These are phyloP conservation scores for Pleurotus eryngii DNA, from an alignment of 768 basidiomycete species.

Conservation along the genomic window DNA sequence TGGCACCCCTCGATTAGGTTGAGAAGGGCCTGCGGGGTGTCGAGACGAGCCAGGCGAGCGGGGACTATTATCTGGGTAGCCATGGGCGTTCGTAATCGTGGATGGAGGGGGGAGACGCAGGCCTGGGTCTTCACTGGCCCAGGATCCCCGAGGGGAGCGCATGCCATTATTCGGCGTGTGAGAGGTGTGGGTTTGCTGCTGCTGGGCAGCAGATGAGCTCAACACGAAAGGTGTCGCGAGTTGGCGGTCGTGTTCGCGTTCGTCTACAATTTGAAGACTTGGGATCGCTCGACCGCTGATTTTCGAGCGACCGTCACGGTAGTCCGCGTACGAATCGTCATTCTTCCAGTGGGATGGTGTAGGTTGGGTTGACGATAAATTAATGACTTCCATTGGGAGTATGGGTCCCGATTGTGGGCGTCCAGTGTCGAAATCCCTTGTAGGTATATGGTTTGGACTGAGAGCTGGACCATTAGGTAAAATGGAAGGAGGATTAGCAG, in stretches of 20 bases:
- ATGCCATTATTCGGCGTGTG: constrained; percentile 21
- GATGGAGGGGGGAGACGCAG: constrained; percentile 30
- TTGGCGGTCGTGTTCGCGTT: constrained; percentile 50
- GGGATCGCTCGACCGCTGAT: constrained; percentile 36
- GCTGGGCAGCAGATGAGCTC: constrained; percentile 40
- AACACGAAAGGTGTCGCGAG: constrained; percentile 53
- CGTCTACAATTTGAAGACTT: constrained; percentile 37
- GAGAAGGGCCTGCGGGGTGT: constrained; percentile 22
- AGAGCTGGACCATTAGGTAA: not conserved
- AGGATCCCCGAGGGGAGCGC: constrained; percentile 30
- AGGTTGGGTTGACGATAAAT: constrained; percentile 37
- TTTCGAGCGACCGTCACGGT: constrained; percentile 23
- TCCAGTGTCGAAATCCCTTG: constrained; percentile 28
- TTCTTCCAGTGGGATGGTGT: constrained; percentile 38
- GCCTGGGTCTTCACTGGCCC: constrained; percentile 30
- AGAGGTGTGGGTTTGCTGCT: constrained; percentile 12
- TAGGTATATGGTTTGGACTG: constrained; percentile 7
- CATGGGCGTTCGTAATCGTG: constrained; percentile 22
- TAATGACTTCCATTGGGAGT: constrained; percentile 51
- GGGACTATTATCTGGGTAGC: constrained; percentile 27
- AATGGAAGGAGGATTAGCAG: constrained; percentile 12
- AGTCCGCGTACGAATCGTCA: constrained; percentile 27
- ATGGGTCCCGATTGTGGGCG: constrained; percentile 32
- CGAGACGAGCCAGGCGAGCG: constrained; percentile 41
- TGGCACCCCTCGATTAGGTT: constrained; percentile 19